Evolutionary conservation across 1,284 basidiomycete species (phyloP), one percentile per base, ranked within the genome.

Genomic region (Ustilago esculenta): DNA sequence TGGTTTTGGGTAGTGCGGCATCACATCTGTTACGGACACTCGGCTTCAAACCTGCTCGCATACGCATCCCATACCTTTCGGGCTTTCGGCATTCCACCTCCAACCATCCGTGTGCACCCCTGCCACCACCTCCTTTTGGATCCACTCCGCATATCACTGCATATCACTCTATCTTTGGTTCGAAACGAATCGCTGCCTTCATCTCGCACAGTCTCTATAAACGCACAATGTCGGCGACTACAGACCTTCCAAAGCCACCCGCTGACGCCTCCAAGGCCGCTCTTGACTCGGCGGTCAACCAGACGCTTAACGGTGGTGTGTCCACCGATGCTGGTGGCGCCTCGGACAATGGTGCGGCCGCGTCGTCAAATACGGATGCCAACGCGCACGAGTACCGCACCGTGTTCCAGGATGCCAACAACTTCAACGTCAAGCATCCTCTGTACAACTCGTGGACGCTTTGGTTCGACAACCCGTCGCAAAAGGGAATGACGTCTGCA

Each of bases 371-470:
- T 37, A 41, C 48, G 17, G 40, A 51, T 20, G 27, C 46, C 40
- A 52, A 55, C 29, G 66, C 64, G 33, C 43, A 52, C 36, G 63
- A 70, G 34, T 64, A 78, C 41, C 72, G 76, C 41, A 81, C 79
- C 36, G 77, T 81, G 20, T 80, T 81, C 61, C 67, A 75, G 33
- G 79, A 81, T 40, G 65, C 76, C 14, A 69, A 59, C 24, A 72
- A 80, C 58, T 81, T 81, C 50, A 81, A 79, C 44, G 77, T 81
- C 55, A 80, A 80, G 72, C 80, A 81, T 33, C 80, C 80, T 3
- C 68, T 81, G 18, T 80, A 70, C 67, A 76, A 79, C 53, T 57
- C 53, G 24, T 81, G 80, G 80, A 81, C 80, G 4, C 54, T 81
- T 30, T 81, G 79, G 79, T 80, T 81, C 56, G 80, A 81, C 64